Conservation (phyloP, 768 basidiomycete genomes). For the Tricholoma saponaceum region DNA sequence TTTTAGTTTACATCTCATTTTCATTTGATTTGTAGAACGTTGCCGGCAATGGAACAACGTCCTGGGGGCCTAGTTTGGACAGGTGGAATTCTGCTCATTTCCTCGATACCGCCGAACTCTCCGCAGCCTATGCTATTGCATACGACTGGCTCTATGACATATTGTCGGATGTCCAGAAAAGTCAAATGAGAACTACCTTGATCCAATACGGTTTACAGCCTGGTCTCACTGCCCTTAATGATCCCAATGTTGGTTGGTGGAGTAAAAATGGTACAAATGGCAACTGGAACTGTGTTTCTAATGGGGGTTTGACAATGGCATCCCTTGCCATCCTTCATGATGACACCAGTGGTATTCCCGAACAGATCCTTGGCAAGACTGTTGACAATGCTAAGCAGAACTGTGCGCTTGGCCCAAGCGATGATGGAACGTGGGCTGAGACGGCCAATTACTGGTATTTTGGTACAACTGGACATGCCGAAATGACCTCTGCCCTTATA, state of each 20-base stretch:
- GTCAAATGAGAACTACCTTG: slow-evolving; percentile 55
- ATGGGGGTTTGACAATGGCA: slow-evolving; percentile 83
- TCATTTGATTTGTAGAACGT: slow-evolving; percentile 49
- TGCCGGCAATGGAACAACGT: slow-evolving; percentile 58
- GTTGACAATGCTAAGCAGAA: slow-evolving; percentile 72
- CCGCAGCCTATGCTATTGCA: slow-evolving; percentile 83
- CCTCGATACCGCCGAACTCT: slow-evolving; percentile 89
- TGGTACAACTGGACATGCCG: slow-evolving; percentile 86
- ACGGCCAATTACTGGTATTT: slow-evolving; percentile 97
- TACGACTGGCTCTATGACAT: slow-evolving; percentile 95
- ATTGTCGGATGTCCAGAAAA: slow-evolving; percentile 45
- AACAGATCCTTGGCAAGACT: slow-evolving; percentile 61
- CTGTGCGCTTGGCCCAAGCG: slow-evolving; percentile 58
- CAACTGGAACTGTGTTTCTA: slow-evolving; percentile 99
- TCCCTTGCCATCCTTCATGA: slow-evolving; percentile 88
- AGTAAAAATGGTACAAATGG: slow-evolving; percentile 54
- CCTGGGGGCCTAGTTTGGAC: slow-evolving; percentile 62
- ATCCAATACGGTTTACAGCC: slow-evolving; percentile 71
- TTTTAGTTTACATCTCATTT: background rate
- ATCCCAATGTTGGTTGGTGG: slow-evolving; percentile 74
- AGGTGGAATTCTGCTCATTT: slow-evolving; percentile 91
- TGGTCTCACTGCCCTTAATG: slow-evolving; percentile 54
- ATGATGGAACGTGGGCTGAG: slow-evolving; percentile 91
- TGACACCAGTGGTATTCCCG: slow-evolving; percentile 70
- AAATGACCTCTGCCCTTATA: slow-evolving; percentile 78